phyloP scores from a whole-genome alignment of 1,284 basidiomycete genomes.

The Boletus sp. region DNA sequence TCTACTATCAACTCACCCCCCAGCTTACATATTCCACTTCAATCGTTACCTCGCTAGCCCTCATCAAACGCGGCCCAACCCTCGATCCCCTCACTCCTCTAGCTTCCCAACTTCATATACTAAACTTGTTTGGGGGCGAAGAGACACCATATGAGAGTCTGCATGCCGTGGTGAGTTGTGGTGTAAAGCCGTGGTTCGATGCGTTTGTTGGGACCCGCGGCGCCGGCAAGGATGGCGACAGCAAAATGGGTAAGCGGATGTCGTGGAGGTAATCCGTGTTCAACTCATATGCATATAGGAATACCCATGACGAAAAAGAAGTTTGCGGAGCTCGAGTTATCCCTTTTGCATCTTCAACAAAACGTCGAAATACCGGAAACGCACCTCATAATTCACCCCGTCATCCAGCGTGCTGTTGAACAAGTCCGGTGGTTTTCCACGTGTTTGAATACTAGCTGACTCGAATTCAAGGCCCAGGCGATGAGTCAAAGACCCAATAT shows the following conservation, averaged over 20 bases:
- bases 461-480: constrained; percentile 46
- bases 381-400: constrained; percentile 87
- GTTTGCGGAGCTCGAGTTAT: constrained; percentile 97
- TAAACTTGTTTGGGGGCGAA: constrained; percentile 89
- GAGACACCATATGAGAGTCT: constrained; percentile 93
- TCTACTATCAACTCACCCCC: constrained; percentile 66
- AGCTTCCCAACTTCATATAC: constrained; percentile 83
- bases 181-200: constrained; percentile 98
- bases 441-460: constrained; percentile 15
- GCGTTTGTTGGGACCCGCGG: constrained; percentile 83
- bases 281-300: constrained; percentile 41
- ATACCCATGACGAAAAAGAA: constrained; percentile 99
- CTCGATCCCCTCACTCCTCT: constrained; percentile 80
- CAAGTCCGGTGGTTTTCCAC: constrained; percentile 39
- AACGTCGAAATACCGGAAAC: constrained; percentile 99
- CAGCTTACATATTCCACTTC: constrained; percentile 79
- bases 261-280: neutral
- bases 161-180: constrained; percentile 93
- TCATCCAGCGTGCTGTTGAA: constrained; percentile 85
- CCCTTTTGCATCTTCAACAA: constrained; percentile 92
- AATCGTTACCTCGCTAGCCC: constrained; percentile 83
- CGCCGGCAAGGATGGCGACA: constrained; percentile 75
- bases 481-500: constrained; percentile 64
- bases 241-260: constrained; percentile 71
- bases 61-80: constrained; percentile 88